Percentiles rank a stretch among this genome's conserved stretches.
These are phyloP conservation scores for Diplodia mutila DNA, from an alignment of 2,329 filamentous ascomycete genomes.

Conservation along the genomic window DNA sequence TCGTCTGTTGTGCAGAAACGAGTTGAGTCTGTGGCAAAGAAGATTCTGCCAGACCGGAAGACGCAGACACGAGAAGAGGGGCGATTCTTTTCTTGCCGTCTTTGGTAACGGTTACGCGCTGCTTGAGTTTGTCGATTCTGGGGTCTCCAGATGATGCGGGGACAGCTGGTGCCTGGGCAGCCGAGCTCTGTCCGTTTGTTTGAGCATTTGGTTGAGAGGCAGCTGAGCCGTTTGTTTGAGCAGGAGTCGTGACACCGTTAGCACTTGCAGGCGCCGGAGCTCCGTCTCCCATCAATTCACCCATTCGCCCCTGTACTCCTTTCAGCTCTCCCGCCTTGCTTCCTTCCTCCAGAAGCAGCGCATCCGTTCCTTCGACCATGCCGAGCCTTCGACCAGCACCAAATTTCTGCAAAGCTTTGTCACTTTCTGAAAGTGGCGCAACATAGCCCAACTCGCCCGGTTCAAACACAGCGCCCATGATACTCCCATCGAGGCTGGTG, in stretches of 20 bases:
- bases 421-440: constrained; percentile 83
- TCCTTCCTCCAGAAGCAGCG: constrained; percentile 82
- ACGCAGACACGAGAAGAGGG: constrained; percentile 82
- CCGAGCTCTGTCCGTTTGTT: constrained; percentile 54
- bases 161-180: constrained; percentile 38
- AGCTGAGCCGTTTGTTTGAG: constrained; percentile 50
- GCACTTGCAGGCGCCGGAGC: constrained; percentile 53
- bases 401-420: constrained; percentile 90
- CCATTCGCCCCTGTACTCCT: constrained; percentile 93
- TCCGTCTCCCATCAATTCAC: constrained; percentile 91
- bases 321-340: constrained; percentile 90
- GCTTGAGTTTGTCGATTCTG: constrained; percentile 75
- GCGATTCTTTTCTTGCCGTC: constrained; percentile 96
- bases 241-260: constrained; percentile 51
- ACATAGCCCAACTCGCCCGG: constrained; percentile 88
- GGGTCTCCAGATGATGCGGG: constrained; percentile 51
- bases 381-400: constrained; percentile 87
- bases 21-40: constrained; percentile 88
- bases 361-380: constrained; percentile 90
- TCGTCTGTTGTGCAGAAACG: constrained; percentile 73
- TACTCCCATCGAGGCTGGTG: constrained; percentile 86
- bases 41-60: constrained; percentile 82
- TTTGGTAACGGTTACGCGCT: constrained; percentile 90
- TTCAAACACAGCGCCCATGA: constrained; percentile 80
- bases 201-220: constrained; percentile 32